Percentiles rank a stretch among this genome's conserved stretches.
phyloP scores from a whole-genome alignment of 1,139 yeast genomes.

The Yamadazyma dushanensis region DNA sequence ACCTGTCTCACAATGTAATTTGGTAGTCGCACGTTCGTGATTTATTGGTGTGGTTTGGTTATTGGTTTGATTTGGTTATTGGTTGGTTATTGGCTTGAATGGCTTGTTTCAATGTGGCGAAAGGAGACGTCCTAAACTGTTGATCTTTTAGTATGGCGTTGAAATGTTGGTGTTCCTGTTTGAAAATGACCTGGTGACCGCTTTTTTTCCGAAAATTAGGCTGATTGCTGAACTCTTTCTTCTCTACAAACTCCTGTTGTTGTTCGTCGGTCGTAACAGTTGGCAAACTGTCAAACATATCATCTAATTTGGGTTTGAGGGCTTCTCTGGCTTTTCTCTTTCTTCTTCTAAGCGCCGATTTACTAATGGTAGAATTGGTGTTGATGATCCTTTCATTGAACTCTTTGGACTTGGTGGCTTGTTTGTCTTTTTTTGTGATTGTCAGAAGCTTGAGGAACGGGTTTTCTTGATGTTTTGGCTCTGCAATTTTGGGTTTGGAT shows the following conservation, averaged over 20 bases:
- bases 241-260: constrained; percentile 10
- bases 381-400: constrained; percentile 35
- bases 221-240: constrained; percentile 33
- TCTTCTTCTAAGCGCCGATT: constrained; percentile 64
- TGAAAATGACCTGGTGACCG: constrained; percentile 57
- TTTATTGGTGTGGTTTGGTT: not conserved
- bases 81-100: constrained; percentile 15
- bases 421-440: constrained; percentile 56
- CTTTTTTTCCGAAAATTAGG: constrained; percentile 61
- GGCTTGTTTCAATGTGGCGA: constrained; percentile 55
- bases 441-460: constrained; percentile 58
- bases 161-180: constrained; percentile 56
- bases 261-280: constrained; percentile 21
- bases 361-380: constrained; percentile 50
- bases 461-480: constrained; percentile 40
- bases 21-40: not conserved
- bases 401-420: constrained; percentile 31
- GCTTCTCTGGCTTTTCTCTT: constrained; percentile 64
- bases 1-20: too few species aligned
- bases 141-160: constrained; percentile 52
- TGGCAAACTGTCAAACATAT: constrained; percentile 54
- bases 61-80: not conserved
- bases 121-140: constrained; percentile 55
- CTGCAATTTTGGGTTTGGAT: constrained; percentile 17
- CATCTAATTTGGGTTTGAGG: constrained; percentile 65